Evolutionary conservation across 345 rosid species (phyloP).

Genomic region (Abelmoschus esculentus): DNA sequence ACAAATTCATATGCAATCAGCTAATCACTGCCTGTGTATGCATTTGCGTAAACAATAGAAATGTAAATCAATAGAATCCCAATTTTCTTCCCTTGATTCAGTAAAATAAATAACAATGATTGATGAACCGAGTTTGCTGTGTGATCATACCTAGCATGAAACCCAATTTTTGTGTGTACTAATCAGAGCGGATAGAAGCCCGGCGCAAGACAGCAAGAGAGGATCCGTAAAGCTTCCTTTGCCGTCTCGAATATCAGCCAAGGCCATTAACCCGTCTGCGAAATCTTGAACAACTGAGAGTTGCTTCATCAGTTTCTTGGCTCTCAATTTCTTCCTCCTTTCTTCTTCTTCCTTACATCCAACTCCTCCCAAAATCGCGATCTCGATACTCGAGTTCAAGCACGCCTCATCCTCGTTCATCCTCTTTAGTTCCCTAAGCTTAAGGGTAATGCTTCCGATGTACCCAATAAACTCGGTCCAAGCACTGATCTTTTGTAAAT

Average conservation of each 20-base stretch:
- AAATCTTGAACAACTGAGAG: slow-evolving; percentile 75
- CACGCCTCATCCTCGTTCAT: slow-evolving; percentile 45
- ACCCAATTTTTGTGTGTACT: slow-evolving; percentile 91
- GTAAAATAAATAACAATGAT: not conserved
- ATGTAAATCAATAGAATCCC: not conserved
- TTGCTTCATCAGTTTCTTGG: slow-evolving; percentile 64
- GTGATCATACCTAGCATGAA: slow-evolving; percentile 43
- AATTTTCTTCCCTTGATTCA: not conserved
- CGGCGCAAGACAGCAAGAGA: slow-evolving; percentile 50
- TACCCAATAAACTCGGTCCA: slow-evolving; percentile 81
- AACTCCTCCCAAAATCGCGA: slow-evolving; percentile 44
- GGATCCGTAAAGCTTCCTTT: slow-evolving; percentile 56
- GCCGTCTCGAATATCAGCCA: slow-evolving; percentile 68
- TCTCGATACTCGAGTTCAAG: slow-evolving; percentile 32
- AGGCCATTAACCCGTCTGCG: slow-evolving; percentile 80
- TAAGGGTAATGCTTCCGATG: slow-evolving; percentile 57
- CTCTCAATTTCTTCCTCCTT: slow-evolving; percentile 47
- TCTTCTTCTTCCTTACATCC: slow-evolving; percentile 35
- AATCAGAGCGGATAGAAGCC: slow-evolving; percentile 73
- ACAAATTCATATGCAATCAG: slow-evolving; percentile 19
- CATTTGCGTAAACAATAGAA: slow-evolving; percentile 15
- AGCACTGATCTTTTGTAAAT: slow-evolving; percentile 58
- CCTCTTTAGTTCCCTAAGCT: slow-evolving; percentile 63
- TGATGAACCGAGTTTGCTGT: not conserved
- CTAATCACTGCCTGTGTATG: slow-evolving; percentile 4